Base-by-base conservation (phyloP, 805 yeast genomes). In the Wickerhamomyces silvicola region DNA sequence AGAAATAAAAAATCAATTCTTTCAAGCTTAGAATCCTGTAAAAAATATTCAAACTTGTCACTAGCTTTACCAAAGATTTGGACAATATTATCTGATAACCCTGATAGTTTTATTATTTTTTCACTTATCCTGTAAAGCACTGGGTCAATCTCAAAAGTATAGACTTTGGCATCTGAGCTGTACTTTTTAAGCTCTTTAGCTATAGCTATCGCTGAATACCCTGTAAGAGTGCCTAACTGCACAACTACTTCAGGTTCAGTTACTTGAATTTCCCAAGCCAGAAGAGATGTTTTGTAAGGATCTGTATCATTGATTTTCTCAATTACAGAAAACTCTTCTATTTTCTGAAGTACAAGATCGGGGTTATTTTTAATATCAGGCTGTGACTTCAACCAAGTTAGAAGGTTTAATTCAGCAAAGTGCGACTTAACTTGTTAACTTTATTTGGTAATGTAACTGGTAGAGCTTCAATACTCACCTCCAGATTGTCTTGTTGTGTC, bases 1-100 rank as follows among this genome's bases (percentile, higher is more conserved):
- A 68, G 51, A 32, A 68, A 59, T 4, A 62, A 43, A 24, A 66
- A 44, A 33, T 64, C 70, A 2, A 60, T 40, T 13, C 28, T 24
- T 10, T 40, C 45, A 3, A 46, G 14, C 9, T 28, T n/a, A 25
- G 57, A n/a, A 38, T 22, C 26, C 11, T 24, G 22, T 1, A 31
- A 8, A 13, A 46, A 27, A 6, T 20, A 13, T 12, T 39, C 39
- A 6, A 45, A 24, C 10, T 28, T 24, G 7, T 38, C 41, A 1
- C 41, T 34, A 0, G 45, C 45, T 22, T 31, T 42, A 1, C 49
- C 50, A 3, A 24, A 16, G 12, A 41, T 41, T 21, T 36, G 36
- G 2, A 35, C 36, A 13, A 50, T 35, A 7, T 29, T 32, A n/a
- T 42, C 27, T 2, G 28, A 11, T 3, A 50, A 19, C 4, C 55